Evolutionary conservation across 2,329 filamentous ascomycete species (phyloP), one percentile per base, ranked within the genome.

Genomic region (Cephalotrichum gorgonifer): DNA sequence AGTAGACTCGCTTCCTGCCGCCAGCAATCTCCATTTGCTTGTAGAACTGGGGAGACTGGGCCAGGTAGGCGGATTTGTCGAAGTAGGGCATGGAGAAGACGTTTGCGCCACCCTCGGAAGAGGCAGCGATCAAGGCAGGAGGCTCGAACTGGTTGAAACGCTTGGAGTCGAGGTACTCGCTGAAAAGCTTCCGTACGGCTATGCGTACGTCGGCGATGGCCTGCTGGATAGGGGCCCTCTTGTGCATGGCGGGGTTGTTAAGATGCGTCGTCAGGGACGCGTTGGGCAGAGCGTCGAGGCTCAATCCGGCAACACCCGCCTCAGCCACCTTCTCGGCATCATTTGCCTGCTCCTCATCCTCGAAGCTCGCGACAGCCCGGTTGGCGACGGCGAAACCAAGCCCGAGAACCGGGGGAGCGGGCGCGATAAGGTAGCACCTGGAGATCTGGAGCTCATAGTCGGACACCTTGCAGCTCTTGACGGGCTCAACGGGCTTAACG

Each of bases 31-130:
- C 81, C 66, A 86, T 82, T 62, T 94, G 87, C 73, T 94, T 93
- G 69, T 91, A 90, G 58, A 93, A 85, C 61, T 93, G 87, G 6
- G 87, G 88, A 6, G 80, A 85, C 64, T 90, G 86, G 6, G 87
- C 87, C 20, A 93, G 74, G 63, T 74, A 93, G 1, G 88, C 91
- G 55, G 85, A 79, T 60, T 85, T 80, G 56, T 85, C 87, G 65
- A 97, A 97, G 70, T 97, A 97, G 41, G 84, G 83, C 57, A 97
- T 74, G 58, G 84, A 77, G 66, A 98, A 97, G 38, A 97, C 91
- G 62, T 91, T 94, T 56, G 83, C 83, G 55, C 93, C 93, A 59
- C 93, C 91, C 70, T 98, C 93, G 4, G 88, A 93, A 4, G 93
- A 86, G 14, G 91, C 86, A 45, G 85, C 90, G 49, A 95, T 87